Base-by-base conservation (phyloP, 345 rosid genomes). In the Limnanthes douglasii region DNA sequence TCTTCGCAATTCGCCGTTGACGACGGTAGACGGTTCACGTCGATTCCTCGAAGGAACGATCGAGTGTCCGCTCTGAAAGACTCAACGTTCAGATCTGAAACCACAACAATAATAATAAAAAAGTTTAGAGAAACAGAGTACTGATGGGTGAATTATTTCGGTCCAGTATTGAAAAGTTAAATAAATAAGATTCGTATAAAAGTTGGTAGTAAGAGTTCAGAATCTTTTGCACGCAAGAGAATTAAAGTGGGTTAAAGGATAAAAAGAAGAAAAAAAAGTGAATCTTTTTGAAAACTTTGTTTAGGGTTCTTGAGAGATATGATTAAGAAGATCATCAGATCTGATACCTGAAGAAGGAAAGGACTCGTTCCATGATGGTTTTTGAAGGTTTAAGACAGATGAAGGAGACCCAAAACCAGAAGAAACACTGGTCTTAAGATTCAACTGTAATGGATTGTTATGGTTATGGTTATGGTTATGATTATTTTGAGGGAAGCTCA, bases 21-120 rank as follows among this genome's bases (percentile, higher is more conserved):
- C 0, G 85, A 48, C 21, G 98, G 96, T 28, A 77, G 43, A 42
- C 71, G 43, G 66, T 92, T 92, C 64, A 92, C 96, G 61, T 92
- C 96, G 56, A 85, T 85, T 36, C 95, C 86, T 8, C 78, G 48
- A 18, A 73, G 54, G 35, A 73, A 69, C 0, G 81, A 62, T 41
- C 69, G 57, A 9, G 74, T 52, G 35, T 68, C 95, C 0, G 41
- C 61, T 3, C 64, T 68, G 59, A 29, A 50, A 16, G 73, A 34
- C 38, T 73, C 81, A 4, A 69, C 51, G 57, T 41, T 74, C 26
- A 63, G 84, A 68, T 70, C 95, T 90, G 94, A 80, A 74, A 56
- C 72, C 60, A 54, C 19, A 15, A 37, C 36, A 55, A 41, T 8
- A 8, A 27, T 19, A 30, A 21, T 18, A 17, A 42, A 1, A 8